phyloP scores from a whole-genome alignment of 306 rosid genomes.

The Amphicarpaea edgeworthii region DNA sequence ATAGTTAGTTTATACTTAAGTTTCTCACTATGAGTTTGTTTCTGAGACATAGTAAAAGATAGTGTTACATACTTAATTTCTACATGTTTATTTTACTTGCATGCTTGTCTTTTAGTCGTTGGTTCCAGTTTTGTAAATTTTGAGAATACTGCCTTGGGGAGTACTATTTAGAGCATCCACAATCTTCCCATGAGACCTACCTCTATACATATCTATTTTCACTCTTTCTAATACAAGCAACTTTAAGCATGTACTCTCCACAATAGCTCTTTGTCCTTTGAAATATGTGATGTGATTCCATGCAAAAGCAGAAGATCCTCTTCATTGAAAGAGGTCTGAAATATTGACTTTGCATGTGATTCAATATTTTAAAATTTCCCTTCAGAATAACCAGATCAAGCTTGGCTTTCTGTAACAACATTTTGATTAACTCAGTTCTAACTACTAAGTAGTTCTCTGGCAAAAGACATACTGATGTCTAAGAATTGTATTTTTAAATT shows the following conservation, averaged over 20 bases:
- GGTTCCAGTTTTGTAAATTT: slow-evolving; percentile 30
- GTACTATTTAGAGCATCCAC: no score
- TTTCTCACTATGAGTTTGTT: background rate
- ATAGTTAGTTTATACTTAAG: slow-evolving; percentile 12
- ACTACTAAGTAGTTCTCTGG: background rate
- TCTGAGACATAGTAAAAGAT: background rate
- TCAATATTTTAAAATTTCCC: background rate
- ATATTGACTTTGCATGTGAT: background rate
- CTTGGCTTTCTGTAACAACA: background rate
- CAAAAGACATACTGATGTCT: background rate
- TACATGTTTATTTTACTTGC: slow-evolving; percentile 3
- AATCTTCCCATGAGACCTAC: no score
- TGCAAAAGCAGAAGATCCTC: background rate
- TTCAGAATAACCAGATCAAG: background rate
- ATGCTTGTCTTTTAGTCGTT: slow-evolving; percentile 17
- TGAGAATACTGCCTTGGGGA: slow-evolving; percentile 16
- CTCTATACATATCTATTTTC: no score
- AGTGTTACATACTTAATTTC: slow-evolving; percentile 7
- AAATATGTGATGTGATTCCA: slow-evolving; percentile 22
- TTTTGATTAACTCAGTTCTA: background rate
- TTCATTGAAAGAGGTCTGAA: background rate
- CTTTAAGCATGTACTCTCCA: no score
- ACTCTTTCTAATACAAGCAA: no score
- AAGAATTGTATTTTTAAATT: background rate
- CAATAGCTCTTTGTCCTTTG: slow-evolving; percentile 23